Evolutionary conservation across 2,329 filamentous ascomycete genomes (phyloP).

Genomic region (Scopulariopsis brevicaulis): DNA sequence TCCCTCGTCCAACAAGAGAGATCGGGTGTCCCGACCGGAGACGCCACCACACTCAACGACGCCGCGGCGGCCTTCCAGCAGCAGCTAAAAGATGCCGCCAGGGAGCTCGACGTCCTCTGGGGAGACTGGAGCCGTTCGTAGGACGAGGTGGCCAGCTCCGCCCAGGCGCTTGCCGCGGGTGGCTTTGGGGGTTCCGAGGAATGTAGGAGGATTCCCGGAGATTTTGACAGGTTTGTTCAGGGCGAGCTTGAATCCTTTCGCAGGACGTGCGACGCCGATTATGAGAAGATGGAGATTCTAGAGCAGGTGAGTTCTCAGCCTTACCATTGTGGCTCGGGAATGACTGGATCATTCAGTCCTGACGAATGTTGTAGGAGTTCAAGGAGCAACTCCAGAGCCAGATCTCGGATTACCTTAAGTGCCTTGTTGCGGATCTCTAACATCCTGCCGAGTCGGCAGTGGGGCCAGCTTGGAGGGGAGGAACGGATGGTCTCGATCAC

Average conservation of each 20-base stretch:
- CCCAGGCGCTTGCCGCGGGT: background rate
- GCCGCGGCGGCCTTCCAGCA: background rate
- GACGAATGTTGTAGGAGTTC: background rate
- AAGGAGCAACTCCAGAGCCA: background rate
- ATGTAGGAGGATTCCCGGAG: background rate
- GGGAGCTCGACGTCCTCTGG: slow-evolving; percentile 1
- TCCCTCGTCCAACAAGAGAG: background rate
- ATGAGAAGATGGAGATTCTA: slow-evolving; percentile 5
- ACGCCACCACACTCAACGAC: background rate
- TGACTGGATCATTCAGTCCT: background rate
- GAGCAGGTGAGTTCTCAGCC: slow-evolving; percentile 5
- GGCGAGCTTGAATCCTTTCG: background rate
- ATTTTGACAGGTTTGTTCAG: background rate
- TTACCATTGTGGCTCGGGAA: background rate
- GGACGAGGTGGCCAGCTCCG: background rate
- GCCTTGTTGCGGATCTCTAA: background rate
- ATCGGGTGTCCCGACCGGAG: background rate
- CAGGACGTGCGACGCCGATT: slow-evolving; percentile 1
- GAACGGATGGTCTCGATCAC: background rate
- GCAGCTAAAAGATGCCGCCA: background rate
- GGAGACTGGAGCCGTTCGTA: background rate
- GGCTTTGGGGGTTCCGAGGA: background rate
- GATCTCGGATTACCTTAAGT: background rate
- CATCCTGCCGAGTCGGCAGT: background rate
- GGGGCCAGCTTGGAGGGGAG: background rate